Evolutionary conservation across 2,329 filamentous ascomycete genomes (phyloP), one percentile per base, ranked within the genome.

Genomic region (Sordariomycetes sp.): DNA sequence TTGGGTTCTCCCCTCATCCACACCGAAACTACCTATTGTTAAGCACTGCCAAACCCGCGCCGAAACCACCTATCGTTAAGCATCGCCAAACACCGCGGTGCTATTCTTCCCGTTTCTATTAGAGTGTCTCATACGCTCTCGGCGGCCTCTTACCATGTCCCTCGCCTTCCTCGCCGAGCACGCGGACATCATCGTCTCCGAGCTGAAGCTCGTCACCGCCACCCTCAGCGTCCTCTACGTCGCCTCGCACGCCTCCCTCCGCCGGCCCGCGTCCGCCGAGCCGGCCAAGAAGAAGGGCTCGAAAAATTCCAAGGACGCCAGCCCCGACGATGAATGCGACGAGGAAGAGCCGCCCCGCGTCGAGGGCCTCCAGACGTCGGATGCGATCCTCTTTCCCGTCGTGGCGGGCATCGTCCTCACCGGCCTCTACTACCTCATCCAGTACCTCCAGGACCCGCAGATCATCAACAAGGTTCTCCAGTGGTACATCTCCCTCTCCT

Each of bases 381-480:
- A 97, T 70, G 93, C 90, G 54, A 82, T 97, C 63, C 71, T 95
- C 65, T 89, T 97, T 62, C 94, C 93, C 1, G 64, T 97, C 35
- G 76, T 91, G 58, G 92, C 91, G 6, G 90, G 85, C 1, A 66
- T 77, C 11, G 83, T 87, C 1, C 81, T 97, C 10, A 79, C 85
- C 50, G 84, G 84, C 5, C 77, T 97, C 14, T 97, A 97, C 74
- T 86, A 92, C 65, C 77, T 96, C 60, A 90, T 97, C 68, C 90
- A 95, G 69, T 94, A 87, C 81, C 81, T 97, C 58, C 79, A 93
- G 63, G 89, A 96, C 66, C 86, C 91, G 1, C 78, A 85, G 12
- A 75, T 95, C 24, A 73, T 97, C 65, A 97, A 93, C 74, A 89
- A 87, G 71, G 81, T 95, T 46, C 75, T 97, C 24, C 86, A 89